phyloP scores from a whole-genome alignment of 2,329 filamentous ascomycete species.

The Colletotrichum phormii region DNA sequence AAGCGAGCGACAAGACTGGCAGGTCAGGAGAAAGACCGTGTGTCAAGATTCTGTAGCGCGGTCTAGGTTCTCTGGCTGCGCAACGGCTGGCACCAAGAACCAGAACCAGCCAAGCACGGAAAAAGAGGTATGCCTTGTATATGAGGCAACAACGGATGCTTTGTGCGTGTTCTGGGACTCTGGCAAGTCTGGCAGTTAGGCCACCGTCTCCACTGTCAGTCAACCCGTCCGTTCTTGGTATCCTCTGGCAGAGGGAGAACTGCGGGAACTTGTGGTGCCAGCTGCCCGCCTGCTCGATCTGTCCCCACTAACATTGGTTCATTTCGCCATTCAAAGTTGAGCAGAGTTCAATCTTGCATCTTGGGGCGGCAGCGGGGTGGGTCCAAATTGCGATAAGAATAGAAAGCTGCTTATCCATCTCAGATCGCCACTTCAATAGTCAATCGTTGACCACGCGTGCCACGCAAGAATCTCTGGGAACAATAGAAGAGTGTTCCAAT shows the following conservation, averaged over 20 bases:
- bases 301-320: not conserved
- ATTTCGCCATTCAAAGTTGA: constrained; percentile 15
- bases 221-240: not conserved
- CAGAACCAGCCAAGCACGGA: constrained; percentile 13
- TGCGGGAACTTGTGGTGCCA: constrained; percentile 3
- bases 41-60: constrained; percentile 37
- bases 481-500: not conserved
- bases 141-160: constrained; percentile 18
- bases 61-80: constrained; percentile 13
- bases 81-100: too few relatives aligned
- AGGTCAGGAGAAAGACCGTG: constrained; percentile 35
- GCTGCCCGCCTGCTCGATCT: constrained; percentile 9
- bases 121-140: constrained; percentile 1
- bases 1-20: constrained; percentile 27
- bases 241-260: not conserved
- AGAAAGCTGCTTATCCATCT: constrained; percentile 18
- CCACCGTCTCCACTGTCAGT: not conserved
- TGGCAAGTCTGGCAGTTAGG: not conserved
- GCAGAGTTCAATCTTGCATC: constrained; percentile 16
- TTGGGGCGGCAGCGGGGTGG: not conserved
- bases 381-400: constrained; percentile 27
- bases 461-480: not conserved
- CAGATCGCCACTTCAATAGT: constrained; percentile 6
- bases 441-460: not conserved
- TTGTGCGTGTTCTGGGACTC: not conserved